Evolutionary conservation across 2,329 filamentous ascomycete species (phyloP), one percentile per base, ranked within the genome.

Genomic region (Lasiodiplodia theobromae): DNA sequence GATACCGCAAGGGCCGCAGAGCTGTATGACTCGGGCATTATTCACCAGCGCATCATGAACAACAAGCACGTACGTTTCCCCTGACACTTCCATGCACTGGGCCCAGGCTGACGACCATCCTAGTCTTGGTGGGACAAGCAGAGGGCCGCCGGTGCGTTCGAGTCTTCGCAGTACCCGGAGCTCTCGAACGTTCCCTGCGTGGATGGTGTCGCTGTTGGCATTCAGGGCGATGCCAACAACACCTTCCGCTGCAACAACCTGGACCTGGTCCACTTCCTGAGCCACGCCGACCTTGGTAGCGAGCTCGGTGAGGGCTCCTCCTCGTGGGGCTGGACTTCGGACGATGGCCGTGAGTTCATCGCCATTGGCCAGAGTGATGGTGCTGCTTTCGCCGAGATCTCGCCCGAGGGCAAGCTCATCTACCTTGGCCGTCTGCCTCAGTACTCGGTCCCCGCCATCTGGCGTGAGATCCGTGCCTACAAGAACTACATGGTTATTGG

Each of bases 261-360:
- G 14, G 86, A 88, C 71, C 80, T 87, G 2, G 84, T 87, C 73
- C 84, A 86, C 72, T 88, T 89, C 77, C 76, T 86, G 54, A 83
- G 81, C 49, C 87, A 89, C 72, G 80, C 82, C 3, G 82, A 83
- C 34, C 81, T 89, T 1, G 87, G 86, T 6, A 85, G 83, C 71
- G 76, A 72, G 28, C 75, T 72, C 23, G 81, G 80, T 38, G 78
- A 81, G 58, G 82, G 82, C 8, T 82, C 80, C 18, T 82, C 79
- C 2, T 85, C 83, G 0, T 87, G 85, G 85, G 86, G 86, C 6
- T 86, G 86, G 85, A 85, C 84, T 0, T 82, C 84, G 18, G 76
- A 78, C 0, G 80, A 83, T 53, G 85, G 85, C 31, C 84, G 86
- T 25, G 86, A 88, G 70, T 87, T 88, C 67, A 80, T 85, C 54